These are phyloP conservation scores for Poronia punctata DNA, from an alignment of 495 filamentous ascomycete genomes.

Conservation along the genomic window DNA sequence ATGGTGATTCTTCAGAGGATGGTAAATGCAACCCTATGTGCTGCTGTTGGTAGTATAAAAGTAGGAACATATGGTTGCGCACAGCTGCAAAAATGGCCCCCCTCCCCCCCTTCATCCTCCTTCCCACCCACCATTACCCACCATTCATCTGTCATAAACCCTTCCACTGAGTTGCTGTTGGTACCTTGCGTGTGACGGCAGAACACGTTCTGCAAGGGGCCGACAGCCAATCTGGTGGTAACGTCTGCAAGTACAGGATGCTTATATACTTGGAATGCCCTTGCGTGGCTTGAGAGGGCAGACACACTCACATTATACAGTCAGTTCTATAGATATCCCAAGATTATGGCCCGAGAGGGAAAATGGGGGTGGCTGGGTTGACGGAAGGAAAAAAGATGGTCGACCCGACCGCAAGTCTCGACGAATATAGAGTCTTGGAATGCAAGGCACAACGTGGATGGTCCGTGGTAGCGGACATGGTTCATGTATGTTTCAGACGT, in stretches of 20 bases:
- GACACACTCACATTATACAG: constrained; percentile 3
- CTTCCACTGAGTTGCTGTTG: constrained; percentile 14
- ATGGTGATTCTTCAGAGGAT: too few species aligned
- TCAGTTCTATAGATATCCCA: too few species aligned
- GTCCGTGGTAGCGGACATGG: too few species aligned
- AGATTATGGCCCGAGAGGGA: not conserved
- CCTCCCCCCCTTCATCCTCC: not conserved
- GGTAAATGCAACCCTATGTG: constrained; percentile 9
- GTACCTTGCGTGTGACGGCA: constrained; percentile 27
- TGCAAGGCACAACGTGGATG: not conserved
- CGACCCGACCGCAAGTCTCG: constrained; percentile 1
- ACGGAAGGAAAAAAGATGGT: constrained; percentile 1
- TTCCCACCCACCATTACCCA: not conserved
- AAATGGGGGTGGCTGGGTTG: constrained; percentile 9
- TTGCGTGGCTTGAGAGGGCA: not conserved
- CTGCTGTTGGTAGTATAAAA: not conserved
- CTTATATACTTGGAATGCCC: too few species aligned
- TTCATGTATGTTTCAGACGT: constrained; percentile 1
- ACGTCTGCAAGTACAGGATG: not conserved
- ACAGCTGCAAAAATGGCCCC: not conserved
- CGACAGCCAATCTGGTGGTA: constrained; percentile 7
- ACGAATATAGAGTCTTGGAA: constrained; percentile 6
- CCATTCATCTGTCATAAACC: too few species aligned
- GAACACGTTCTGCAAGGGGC: constrained; percentile 24
- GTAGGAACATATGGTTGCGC: not conserved